These are phyloP conservation scores for Gloeostereum incarnatum DNA, from an alignment of 768 basidiomycete species.

Conservation along the genomic window DNA sequence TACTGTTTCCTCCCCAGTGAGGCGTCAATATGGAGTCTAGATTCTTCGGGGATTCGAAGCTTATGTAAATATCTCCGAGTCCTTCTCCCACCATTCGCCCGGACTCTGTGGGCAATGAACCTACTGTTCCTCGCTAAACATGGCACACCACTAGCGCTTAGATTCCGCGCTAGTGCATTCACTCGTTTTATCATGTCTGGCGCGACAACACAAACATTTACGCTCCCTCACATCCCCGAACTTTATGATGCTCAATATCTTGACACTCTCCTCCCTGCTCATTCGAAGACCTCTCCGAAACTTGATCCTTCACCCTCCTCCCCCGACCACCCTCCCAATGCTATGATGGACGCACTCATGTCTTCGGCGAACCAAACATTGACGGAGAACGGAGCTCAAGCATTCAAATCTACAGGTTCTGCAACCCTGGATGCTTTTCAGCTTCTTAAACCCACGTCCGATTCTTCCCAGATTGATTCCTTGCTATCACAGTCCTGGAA, in stretches of 20 bases:
- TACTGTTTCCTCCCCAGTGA: no score
- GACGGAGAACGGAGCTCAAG: slow-evolving; percentile 42
- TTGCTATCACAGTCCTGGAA: slow-evolving; percentile 44
- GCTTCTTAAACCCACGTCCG: slow-evolving; percentile 19
- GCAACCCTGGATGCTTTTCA: slow-evolving; percentile 51
- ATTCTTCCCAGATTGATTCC: slow-evolving; percentile 15
- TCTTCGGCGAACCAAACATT: slow-evolving; percentile 29
- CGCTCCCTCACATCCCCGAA: slow-evolving; percentile 49
- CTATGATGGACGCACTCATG: slow-evolving; percentile 49
- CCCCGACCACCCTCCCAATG: slow-evolving; percentile 19
- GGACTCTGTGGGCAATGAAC: no score
- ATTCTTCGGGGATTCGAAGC: no score
- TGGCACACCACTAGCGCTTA: no score
- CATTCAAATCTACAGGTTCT: slow-evolving; percentile 41
- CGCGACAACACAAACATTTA: slow-evolving; percentile 33
- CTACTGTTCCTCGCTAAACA: no score
- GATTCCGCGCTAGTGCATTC: no score
- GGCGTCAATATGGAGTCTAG: no score
- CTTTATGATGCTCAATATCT: slow-evolving; percentile 48
- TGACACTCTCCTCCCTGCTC: slow-evolving; percentile 40
- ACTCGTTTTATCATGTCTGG: no score
- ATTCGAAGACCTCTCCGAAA: slow-evolving; percentile 1
- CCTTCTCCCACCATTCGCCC: no score
- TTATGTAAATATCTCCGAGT: no score
- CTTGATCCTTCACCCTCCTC: not conserved